Base-by-base conservation (phyloP, 495 filamentous ascomycete species). In the Cladorrhinum samala region DNA sequence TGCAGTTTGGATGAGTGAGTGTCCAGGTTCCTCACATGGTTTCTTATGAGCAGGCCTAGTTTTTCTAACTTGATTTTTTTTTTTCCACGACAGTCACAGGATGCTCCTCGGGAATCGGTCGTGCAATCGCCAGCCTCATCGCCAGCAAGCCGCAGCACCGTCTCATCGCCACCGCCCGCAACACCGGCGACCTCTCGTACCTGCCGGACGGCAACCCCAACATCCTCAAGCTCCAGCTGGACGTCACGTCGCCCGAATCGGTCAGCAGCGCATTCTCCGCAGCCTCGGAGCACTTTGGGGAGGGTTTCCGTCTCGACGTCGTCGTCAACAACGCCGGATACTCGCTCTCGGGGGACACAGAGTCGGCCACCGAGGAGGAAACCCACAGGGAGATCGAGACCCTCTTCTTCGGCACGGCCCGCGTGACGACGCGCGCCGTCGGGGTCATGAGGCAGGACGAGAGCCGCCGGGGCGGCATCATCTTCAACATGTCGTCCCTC, bases 281-380 rank as follows among this genome's bases (percentile, higher is more conserved):
- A 1, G 64, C 72, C 0, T 24, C 72, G 0, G 50, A 49, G 1
- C 66, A 68, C 25, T 78, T 79, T 54, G 64, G 63, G 17, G 11
- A 33, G 27, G 11, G 44, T 21, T 47, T 52, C 44, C 43, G 27
- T 43, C 68, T 82, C 50, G 77, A 83, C 47, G 68, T 82, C 42
- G 63, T 82, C 13, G 71, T 82, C 57, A 81, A 83, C 66, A 82
- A 80, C 50, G 78, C 78, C 4, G 79, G 79, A 6, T 79, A 80
- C 53, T 64, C 64, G 2, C 67, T 77, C 9, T 50, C 60, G 8
- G 78, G 77, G 3, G 73, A 73, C 46, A 71, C 73, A 18, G 78
- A 80, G 56, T 62, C 61, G 13, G 61, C 76, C 19, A 61, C 64
- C 0, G 71, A 76, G 9, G 60, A 65, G 13, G 67, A 75, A 49